Conservation (phyloP, 1,284 basidiomycete genomes). For the Phellinidium pouzarii region DNA sequence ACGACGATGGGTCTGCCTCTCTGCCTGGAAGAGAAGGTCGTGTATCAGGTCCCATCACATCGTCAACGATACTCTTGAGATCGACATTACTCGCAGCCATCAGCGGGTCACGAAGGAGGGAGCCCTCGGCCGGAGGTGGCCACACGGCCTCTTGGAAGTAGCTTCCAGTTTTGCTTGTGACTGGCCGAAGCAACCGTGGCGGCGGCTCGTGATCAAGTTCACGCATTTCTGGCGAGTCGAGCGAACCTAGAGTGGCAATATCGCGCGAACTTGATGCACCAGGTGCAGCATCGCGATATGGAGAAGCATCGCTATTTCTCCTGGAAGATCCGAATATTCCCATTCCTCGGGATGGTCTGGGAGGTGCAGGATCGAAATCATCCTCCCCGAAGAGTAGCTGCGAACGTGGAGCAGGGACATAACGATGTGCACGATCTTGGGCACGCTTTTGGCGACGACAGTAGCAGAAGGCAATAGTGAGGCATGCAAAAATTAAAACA, state of each 20-base stretch:
- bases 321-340: slow-evolving; percentile 28
- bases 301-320: background rate
- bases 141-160: slow-evolving; percentile 46
- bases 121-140: slow-evolving; percentile 38
- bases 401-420: slow-evolving; percentile 32
- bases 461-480: slow-evolving; percentile 35
- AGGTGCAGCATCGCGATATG: slow-evolving; percentile 14
- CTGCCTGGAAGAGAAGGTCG: background rate
- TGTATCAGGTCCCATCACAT: slow-evolving; percentile 42
- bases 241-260: slow-evolving; percentile 11
- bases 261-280: slow-evolving; percentile 7
- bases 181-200: slow-evolving; percentile 35
- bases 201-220: slow-evolving; percentile 18
- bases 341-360: slow-evolving; percentile 29
- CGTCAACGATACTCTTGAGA: slow-evolving; percentile 39
- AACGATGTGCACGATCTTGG: slow-evolving; percentile 28
- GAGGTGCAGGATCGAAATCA: slow-evolving; percentile 30
- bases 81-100: slow-evolving; percentile 31
- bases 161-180: slow-evolving; percentile 39
- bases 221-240: slow-evolving; percentile 12
- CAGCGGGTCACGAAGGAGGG: slow-evolving; percentile 40
- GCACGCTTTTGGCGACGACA: slow-evolving; percentile 36
- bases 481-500: slow-evolving; percentile 29
- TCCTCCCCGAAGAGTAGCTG: slow-evolving; percentile 41
- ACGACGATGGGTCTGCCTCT: background rate